Percentiles rank a stretch among this genome's conserved stretches.
These are phyloP conservation scores for Quercus phellos DNA, from an alignment of 331 rosid genomes.

Conservation along the genomic window DNA sequence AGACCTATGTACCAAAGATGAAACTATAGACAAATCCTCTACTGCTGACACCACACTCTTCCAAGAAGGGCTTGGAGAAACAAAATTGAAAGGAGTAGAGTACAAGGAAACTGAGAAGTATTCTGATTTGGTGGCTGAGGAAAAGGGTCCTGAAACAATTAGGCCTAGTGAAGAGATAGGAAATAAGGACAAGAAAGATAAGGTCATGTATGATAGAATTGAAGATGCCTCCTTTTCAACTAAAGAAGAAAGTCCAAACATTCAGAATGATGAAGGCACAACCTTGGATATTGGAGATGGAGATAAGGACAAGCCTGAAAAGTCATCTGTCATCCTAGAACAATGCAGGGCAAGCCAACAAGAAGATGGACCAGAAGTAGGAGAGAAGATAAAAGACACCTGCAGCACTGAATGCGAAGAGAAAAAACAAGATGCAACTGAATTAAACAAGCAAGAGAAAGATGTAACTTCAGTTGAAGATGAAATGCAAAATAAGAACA, in stretches of 20 bases:
- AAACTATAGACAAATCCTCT: not conserved
- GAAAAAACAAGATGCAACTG: conserved; percentile 11
- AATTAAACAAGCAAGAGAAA: conserved; percentile 3
- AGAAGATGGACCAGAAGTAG: conserved; percentile 10
- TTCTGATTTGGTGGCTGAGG: conserved; percentile 1
- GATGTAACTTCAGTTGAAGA: conserved; percentile 1
- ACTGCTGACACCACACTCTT: not conserved
- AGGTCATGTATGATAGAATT: not conserved
- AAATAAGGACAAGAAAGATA: conserved; percentile 1
- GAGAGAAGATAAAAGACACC: conserved; percentile 3
- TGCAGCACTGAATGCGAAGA: not conserved
- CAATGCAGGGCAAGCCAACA: conserved; percentile 6
- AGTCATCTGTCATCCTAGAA: not conserved
- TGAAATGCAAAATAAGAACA: not conserved
- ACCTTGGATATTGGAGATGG: conserved; percentile 2
- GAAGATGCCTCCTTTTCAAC: conserved; percentile 10
- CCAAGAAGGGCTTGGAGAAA: conserved; percentile 4
- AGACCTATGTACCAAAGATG: conserved; percentile 7
- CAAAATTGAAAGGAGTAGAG: not conserved
- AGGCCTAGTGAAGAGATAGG: conserved; percentile 6
- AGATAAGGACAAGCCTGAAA: conserved; percentile 10
- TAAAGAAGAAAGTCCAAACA: conserved; percentile 6
- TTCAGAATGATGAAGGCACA: conserved; percentile 2
- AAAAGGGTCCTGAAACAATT: conserved; percentile 13
- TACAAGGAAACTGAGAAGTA: conserved; percentile 16